These are phyloP conservation scores for Tanacetum coccineum DNA, from an alignment of 129 eudicot genomes.

Conservation along the genomic window DNA sequence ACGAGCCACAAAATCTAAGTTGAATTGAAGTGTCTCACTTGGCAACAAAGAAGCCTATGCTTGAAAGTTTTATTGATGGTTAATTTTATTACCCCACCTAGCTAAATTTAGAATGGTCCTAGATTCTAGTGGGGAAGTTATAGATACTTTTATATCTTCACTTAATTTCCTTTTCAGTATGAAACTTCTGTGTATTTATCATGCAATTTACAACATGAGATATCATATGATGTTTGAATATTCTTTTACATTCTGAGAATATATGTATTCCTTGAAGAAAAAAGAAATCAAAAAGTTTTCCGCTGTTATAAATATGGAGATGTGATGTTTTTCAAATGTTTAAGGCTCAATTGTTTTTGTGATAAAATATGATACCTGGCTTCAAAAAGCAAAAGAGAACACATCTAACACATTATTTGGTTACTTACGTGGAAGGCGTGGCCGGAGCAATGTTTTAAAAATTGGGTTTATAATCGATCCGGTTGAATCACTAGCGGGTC, in stretches of 20 bases:
- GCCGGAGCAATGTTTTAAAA: no score
- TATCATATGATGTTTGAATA: background rate
- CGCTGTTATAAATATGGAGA: background rate
- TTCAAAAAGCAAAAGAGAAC: no score
- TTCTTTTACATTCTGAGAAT: background rate
- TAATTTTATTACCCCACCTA: conserved; percentile 12
- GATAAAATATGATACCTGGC: background rate
- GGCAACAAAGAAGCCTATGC: background rate
- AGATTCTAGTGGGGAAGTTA: background rate
- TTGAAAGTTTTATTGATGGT: no score
- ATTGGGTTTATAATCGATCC: no score
- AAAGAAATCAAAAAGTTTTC: background rate
- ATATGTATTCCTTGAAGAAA: background rate
- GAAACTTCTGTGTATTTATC: background rate
- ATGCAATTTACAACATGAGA: background rate
- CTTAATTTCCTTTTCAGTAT: background rate
- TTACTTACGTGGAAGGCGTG: no score
- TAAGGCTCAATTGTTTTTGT: background rate
- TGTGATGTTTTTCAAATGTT: background rate
- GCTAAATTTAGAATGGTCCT: background rate
- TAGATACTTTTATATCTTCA: background rate
- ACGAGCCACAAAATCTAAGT: background rate
- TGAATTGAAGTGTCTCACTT: background rate
- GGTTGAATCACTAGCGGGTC: no score
- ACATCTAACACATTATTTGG: no score